Conservation (phyloP, 1,284 basidiomycete genomes). For the Cutaneotrichosporon daszewskae region DNA sequence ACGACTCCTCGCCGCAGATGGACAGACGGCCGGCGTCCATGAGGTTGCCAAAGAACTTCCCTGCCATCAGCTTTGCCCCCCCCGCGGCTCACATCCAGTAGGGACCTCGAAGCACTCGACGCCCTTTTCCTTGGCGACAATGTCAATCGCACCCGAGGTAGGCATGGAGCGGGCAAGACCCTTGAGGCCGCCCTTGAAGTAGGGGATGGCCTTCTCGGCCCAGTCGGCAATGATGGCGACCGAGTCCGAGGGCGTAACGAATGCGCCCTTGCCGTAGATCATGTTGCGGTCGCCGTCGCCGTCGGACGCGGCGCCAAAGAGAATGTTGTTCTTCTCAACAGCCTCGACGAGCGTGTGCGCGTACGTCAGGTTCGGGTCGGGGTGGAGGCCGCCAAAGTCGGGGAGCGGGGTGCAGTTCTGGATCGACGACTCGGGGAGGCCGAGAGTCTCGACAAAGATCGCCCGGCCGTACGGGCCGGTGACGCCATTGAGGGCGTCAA, state of each 20-base stretch:
- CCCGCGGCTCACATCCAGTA: slow-evolving; percentile 60
- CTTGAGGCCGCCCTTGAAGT: slow-evolving; percentile 90
- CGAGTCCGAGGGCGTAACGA: slow-evolving; percentile 95
- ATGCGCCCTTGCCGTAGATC: slow-evolving; percentile 98
- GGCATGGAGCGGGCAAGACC: slow-evolving; percentile 96
- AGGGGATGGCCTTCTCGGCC: slow-evolving; percentile 86
- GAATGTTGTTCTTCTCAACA: slow-evolving; percentile 79
- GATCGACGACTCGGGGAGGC: slow-evolving; percentile 69
- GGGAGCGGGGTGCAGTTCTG: slow-evolving; percentile 89
- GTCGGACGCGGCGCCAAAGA: slow-evolving; percentile 93
- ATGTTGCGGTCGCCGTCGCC: slow-evolving; percentile 99
- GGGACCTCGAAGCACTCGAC: slow-evolving; percentile 94
- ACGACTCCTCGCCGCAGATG: slow-evolving; percentile 97
- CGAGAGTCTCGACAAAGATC: slow-evolving; percentile 79
- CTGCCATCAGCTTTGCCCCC: slow-evolving; percentile 47
- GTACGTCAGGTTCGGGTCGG: slow-evolving; percentile 97
- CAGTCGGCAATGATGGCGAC: slow-evolving; percentile 99
- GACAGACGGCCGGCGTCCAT: slow-evolving; percentile 97
- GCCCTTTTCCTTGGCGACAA: slow-evolving; percentile 91
- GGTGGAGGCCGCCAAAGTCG: slow-evolving; percentile 95
- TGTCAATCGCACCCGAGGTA: slow-evolving; percentile 92
- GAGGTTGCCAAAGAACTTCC: slow-evolving; percentile 99
- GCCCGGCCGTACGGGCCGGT: slow-evolving; percentile 93
- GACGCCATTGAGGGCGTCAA: slow-evolving; percentile 94
- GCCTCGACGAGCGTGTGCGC: slow-evolving; percentile 89